phyloP scores from a whole-genome alignment of 768 basidiomycete species.

The Suillus decipiens region DNA sequence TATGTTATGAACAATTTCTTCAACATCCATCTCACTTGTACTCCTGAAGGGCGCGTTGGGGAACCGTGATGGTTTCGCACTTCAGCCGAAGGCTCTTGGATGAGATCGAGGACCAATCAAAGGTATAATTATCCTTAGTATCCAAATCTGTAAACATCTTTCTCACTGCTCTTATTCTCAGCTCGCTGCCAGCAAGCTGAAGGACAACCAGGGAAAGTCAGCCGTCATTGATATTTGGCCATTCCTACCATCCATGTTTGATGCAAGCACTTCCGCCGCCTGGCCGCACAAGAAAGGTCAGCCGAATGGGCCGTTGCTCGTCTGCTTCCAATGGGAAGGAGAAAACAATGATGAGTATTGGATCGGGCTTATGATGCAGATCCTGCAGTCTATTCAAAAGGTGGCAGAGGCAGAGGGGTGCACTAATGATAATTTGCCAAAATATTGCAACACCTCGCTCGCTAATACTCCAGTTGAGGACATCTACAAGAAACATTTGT shows the following conservation, averaged over 20 bases:
- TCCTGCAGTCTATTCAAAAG: not conserved
- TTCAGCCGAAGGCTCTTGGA: slow-evolving; percentile 17
- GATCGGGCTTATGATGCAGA: slow-evolving; percentile 10
- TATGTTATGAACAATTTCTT: not conserved
- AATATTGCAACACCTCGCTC: slow-evolving; percentile 15
- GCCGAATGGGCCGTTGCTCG: slow-evolving; percentile 18
- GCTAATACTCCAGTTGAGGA: slow-evolving; percentile 6
- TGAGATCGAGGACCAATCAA: not conserved
- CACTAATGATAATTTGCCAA: slow-evolving; percentile 8
- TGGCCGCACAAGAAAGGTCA: slow-evolving; percentile 17
- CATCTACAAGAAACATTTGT: slow-evolving; percentile 14
- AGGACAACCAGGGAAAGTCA: slow-evolving; percentile 2
- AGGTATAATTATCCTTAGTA: not conserved
- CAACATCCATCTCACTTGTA: not conserved
- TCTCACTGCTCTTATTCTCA: slow-evolving; percentile 7
- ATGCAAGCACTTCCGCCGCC: slow-evolving; percentile 13
- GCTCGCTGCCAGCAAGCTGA: slow-evolving; percentile 6
- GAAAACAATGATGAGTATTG: slow-evolving; percentile 15
- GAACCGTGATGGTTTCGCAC: slow-evolving; percentile 20
- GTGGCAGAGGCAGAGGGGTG: not conserved
- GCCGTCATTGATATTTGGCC: slow-evolving; percentile 18
- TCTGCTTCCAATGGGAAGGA: slow-evolving; percentile 19
- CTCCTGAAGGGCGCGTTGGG: slow-evolving; percentile 12
- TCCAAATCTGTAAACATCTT: not conserved
- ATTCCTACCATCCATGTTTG: slow-evolving; percentile 18